Base-by-base conservation (phyloP, 2,329 filamentous ascomycete species). In the Zelopaecilomyces penicillatus region DNA sequence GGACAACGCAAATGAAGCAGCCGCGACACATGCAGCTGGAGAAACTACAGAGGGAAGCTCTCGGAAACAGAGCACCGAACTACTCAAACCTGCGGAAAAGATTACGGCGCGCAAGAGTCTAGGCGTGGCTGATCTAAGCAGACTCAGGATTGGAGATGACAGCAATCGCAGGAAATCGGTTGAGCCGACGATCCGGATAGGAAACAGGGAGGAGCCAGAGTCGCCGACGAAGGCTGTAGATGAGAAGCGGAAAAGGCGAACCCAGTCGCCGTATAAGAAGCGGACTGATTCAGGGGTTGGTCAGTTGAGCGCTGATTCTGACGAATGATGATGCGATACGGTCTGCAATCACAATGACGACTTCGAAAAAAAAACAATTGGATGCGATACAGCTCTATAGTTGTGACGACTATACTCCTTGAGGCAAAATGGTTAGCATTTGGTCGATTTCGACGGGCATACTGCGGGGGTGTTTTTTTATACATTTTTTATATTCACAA, bases 251-350 rank as follows among this genome's bases (percentile, higher is more conserved):
- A 50, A 34, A 47, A 39, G 29, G 34, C 39, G 30, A 43, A 42
- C 52, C 32, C 47, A 26, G 28, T 49, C 49, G n/a, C 45, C 52
- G 4, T 49, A 36, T 30, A 63, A 62, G 51, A 59, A 59, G 47
- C 53, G 60, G 26, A 57, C 59, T 10, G 63, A 65, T 43, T 64
- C 62, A 29, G 61, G 62, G 1, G 52, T 65, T 19, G 63, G 57
- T 1, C 57, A 57, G 30, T 54, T 62, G 43, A 63, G 59, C 41
- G 50, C 50, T 5, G 58, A 60, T 9, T 58, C 57, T 6, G 50
- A 47, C 9, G 55, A 56, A 34, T 45, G 46, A 45, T 8, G 7
- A 28, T 5, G 29, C 7, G 19, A 39, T 41, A 41, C 39, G 39
- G 42, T 41, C 41, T 31, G 12, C 12, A 36, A 19, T 19, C 19